Evolutionary conservation across 2,329 filamentous ascomycete species (phyloP).

Genomic region (Ophiosphaerella narmari): DNA sequence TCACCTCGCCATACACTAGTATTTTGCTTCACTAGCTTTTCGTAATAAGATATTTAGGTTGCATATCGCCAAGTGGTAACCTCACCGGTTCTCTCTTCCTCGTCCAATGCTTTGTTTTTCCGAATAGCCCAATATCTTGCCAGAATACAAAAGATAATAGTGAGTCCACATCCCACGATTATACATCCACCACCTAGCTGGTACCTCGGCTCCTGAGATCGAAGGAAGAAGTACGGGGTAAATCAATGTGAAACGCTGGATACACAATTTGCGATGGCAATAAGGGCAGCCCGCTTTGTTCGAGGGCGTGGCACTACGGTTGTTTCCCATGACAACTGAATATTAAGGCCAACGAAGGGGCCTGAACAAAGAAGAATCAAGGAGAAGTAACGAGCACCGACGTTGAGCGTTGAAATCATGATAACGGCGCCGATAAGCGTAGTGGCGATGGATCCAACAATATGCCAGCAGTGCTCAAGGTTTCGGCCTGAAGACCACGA

Average conservation of each 20-base stretch:
- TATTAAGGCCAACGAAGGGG: constrained; percentile 46
- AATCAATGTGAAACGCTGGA: constrained; percentile 49
- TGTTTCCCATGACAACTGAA: constrained; percentile 51
- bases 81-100: constrained; percentile 12
- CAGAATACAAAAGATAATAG: constrained; percentile 8
- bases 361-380: constrained; percentile 38
- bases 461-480: constrained; percentile 37
- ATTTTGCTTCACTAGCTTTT: too few relatives aligned
- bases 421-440: constrained; percentile 25
- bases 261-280: constrained; percentile 51
- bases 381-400: constrained; percentile 37
- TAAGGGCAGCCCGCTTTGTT: constrained; percentile 49
- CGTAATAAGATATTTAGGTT: background rate
- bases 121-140: constrained; percentile 7
- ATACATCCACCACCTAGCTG: constrained; percentile 22
- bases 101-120: constrained; percentile 9
- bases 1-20: too few relatives aligned
- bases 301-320: constrained; percentile 48
- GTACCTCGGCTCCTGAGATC: constrained; percentile 16
- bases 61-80: constrained; percentile 10
- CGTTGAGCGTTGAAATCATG: constrained; percentile 35
- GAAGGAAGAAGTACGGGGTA: constrained; percentile 46
- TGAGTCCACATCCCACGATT: constrained; percentile 10
- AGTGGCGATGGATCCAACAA: constrained; percentile 24
- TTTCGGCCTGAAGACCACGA: constrained; percentile 33